phyloP scores from a whole-genome alignment of 1,284 basidiomycete species.

The Ustilago esculenta region DNA sequence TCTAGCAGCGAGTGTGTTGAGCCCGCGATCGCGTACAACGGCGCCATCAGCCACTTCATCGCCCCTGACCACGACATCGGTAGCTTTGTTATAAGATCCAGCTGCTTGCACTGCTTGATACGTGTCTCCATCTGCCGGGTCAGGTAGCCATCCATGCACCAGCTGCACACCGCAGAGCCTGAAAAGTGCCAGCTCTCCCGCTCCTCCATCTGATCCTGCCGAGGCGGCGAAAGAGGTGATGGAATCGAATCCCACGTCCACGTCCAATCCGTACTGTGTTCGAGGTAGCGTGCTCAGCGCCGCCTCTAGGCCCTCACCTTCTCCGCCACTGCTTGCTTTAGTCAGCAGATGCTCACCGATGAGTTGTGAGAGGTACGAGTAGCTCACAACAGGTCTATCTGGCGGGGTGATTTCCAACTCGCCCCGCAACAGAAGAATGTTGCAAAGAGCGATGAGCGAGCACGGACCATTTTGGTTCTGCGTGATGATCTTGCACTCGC shows the following conservation, averaged over 20 bases:
- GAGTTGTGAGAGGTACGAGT: constrained; percentile 81
- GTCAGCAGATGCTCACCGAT: constrained; percentile 82
- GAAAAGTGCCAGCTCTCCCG: constrained; percentile 82
- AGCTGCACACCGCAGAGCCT: constrained; percentile 81
- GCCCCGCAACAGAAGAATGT: constrained; percentile 57
- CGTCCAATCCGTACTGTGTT: constrained; percentile 75
- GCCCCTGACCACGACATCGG: constrained; percentile 78
- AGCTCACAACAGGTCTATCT: constrained; percentile 77
- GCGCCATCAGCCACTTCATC: constrained; percentile 77
- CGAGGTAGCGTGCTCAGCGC: constrained; percentile 83
- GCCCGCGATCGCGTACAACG: constrained; percentile 23
- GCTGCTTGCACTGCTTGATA: constrained; percentile 71
- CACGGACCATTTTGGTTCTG: constrained; percentile 76
- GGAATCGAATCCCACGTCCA: constrained; percentile 55
- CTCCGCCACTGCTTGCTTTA: constrained; percentile 59
- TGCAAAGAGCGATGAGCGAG: constrained; percentile 81
- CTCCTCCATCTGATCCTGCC: constrained; percentile 67
- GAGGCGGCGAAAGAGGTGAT: constrained; percentile 43
- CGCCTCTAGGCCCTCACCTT: constrained; percentile 74
- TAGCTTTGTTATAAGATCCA: constrained; percentile 71
- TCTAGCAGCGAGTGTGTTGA: constrained; percentile 67
- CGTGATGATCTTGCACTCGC: constrained; percentile 54
- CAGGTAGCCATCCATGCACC: constrained; percentile 91
- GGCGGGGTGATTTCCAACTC: constrained; percentile 69
- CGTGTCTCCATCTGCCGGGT: constrained; percentile 75